Conservation (phyloP, 2,329 filamentous ascomycete genomes). For the Grosmannia huntii region DNA sequence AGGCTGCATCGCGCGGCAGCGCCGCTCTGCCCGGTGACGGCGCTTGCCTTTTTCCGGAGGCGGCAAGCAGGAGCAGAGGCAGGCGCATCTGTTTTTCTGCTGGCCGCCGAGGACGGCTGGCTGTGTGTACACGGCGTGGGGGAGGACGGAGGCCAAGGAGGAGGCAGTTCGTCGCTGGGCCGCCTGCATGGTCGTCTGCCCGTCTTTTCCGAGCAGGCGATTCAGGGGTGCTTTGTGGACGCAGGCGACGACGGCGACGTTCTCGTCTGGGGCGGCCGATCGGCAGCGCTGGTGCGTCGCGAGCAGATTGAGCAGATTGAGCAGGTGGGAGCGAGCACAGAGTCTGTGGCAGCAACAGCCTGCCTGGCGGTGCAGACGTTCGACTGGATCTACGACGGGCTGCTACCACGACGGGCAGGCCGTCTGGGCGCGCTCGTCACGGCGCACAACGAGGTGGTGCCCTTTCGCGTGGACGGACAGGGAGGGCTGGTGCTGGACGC, state of each 20-base stretch:
- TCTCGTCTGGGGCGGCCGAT: slow-evolving; percentile 60
- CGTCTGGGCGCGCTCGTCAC: slow-evolving; percentile 52
- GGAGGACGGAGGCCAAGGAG: not conserved
- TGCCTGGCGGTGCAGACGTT: slow-evolving; percentile 33
- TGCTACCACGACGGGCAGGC: slow-evolving; percentile 30
- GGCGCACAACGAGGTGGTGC: slow-evolving; percentile 72
- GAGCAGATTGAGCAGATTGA: slow-evolving; percentile 22
- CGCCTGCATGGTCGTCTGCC: slow-evolving; percentile 25
- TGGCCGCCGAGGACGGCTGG: slow-evolving; percentile 48
- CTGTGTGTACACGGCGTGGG: slow-evolving; percentile 34
- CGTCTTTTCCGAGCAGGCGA: slow-evolving; percentile 54
- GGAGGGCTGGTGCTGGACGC: slow-evolving; percentile 26
- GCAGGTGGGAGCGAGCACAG: slow-evolving; percentile 8
- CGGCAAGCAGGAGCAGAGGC: slow-evolving; percentile 6
- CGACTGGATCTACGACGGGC: slow-evolving; percentile 69
- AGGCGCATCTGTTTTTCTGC: slow-evolving; percentile 15
- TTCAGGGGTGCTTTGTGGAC: slow-evolving; percentile 56
- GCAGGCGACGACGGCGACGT: slow-evolving; percentile 18
- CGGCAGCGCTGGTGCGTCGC: slow-evolving; percentile 31
- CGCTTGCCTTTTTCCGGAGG: slow-evolving; percentile 36
- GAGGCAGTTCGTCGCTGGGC: not conserved
- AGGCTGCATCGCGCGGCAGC: slow-evolving; percentile 2
- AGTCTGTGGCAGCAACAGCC: slow-evolving; percentile 1
- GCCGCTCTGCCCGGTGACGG: slow-evolving; percentile 43
- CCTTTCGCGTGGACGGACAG: slow-evolving; percentile 20